Evolutionary conservation across 495 filamentous ascomycete species (phyloP).

Genomic region (Daldinia decipiens): DNA sequence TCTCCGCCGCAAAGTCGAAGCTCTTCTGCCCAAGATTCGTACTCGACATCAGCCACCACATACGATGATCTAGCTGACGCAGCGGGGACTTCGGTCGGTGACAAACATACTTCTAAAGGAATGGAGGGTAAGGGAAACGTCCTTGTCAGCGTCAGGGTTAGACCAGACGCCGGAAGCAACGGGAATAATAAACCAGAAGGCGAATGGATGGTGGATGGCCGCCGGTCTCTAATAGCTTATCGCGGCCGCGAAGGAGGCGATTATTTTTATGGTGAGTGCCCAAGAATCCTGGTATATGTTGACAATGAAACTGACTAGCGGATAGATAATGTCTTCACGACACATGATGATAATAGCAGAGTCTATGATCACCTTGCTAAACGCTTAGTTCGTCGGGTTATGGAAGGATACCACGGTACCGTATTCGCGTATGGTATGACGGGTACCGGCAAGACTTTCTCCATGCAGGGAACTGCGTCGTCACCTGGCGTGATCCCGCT

Average conservation of each 20-base stretch:
- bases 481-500: conserved; percentile 98
- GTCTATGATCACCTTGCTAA: conserved; percentile 96
- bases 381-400: conserved; percentile 91
- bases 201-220: conserved; percentile 95
- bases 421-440: conserved; percentile 99
- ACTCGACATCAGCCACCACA: conserved; percentile 88
- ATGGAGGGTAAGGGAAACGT: conserved; percentile 90
- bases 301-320: conserved; percentile 23
- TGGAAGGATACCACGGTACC: conserved; percentile 99
- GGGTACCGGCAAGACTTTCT: conserved; percentile 97
- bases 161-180: conserved; percentile 76
- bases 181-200: conserved; percentile 71
- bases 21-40: conserved; percentile 89
- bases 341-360: conserved; percentile 89
- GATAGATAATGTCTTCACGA: conserved; percentile 92
- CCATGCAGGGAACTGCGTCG: conserved; percentile 97
- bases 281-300: neutral
- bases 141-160: conserved; percentile 91
- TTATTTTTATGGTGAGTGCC: conserved; percentile 83
- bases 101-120: conserved; percentile 58
- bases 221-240: conserved; percentile 81
- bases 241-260: conserved; percentile 90
- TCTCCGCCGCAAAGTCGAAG: conserved; percentile 89
- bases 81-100: conserved; percentile 48
- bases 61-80: conserved; percentile 77